These are phyloP conservation scores for Mucuna pruriens DNA, from an alignment of 306 rosid genomes.

Conservation along the genomic window DNA sequence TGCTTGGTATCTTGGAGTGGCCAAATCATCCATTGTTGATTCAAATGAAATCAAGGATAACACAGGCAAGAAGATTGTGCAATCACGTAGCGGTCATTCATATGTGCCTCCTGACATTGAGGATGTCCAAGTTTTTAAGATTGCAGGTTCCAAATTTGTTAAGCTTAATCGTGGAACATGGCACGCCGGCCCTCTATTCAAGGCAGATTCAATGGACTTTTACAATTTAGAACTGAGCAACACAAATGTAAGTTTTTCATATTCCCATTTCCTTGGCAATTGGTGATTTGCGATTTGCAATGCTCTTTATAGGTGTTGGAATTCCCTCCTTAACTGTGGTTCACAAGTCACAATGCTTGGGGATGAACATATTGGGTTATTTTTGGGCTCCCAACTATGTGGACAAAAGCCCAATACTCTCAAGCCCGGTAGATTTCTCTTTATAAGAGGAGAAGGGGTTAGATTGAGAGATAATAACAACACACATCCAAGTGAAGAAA, in stretches of 20 bases:
- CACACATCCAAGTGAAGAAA: too few species aligned
- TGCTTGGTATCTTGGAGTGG: slow-evolving; percentile 90
- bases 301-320: background rate
- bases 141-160: slow-evolving; percentile 74
- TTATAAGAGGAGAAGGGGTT: too few species aligned
- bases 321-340: too few species aligned
- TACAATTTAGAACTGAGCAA: slow-evolving; percentile 74
- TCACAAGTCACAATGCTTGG: too few species aligned
- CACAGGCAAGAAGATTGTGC: slow-evolving; percentile 43
- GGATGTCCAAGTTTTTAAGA: slow-evolving; percentile 66
- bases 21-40: slow-evolving; percentile 72
- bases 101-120: slow-evolving; percentile 69
- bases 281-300: slow-evolving; percentile 1
- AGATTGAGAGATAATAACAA: too few species aligned
- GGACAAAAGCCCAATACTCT: too few species aligned
- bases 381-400: too few species aligned
- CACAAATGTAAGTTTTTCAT: slow-evolving; percentile 62
- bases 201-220: slow-evolving; percentile 60
- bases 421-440: too few species aligned
- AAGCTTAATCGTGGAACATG: slow-evolving; percentile 87
- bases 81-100: slow-evolving; percentile 60
- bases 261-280: background rate
- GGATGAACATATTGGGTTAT: too few species aligned
- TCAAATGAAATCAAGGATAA: slow-evolving; percentile 41
- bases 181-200: slow-evolving; percentile 95